phyloP scores from a whole-genome alignment of 306 rosid species.

The Cicer pinnatifidum region DNA sequence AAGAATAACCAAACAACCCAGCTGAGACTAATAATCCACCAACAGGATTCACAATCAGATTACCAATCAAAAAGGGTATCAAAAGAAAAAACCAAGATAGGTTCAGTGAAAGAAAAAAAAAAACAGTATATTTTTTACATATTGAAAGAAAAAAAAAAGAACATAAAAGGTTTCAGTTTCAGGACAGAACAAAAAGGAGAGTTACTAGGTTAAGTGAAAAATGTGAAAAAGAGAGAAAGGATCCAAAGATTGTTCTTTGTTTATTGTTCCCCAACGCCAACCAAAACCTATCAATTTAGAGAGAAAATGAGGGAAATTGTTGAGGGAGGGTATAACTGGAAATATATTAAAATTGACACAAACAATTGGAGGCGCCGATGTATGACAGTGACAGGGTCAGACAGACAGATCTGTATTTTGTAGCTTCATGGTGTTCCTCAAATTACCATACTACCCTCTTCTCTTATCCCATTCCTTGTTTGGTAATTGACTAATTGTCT shows the following conservation, averaged over 20 bases:
- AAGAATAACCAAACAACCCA: slow-evolving; percentile 15
- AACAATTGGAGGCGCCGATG: slow-evolving; percentile 36
- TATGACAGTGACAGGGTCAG: slow-evolving; percentile 15
- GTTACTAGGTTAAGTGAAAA: slow-evolving; percentile 15
- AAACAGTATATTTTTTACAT: slow-evolving; percentile 28
- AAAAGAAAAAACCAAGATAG: slow-evolving; percentile 41
- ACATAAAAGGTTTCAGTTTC: slow-evolving; percentile 33
- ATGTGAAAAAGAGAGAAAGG: slow-evolving; percentile 40
- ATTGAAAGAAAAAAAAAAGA: slow-evolving; percentile 37
- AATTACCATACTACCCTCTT: slow-evolving; percentile 39
- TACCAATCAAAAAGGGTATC: slow-evolving; percentile 41
- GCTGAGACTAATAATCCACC: slow-evolving; percentile 42
- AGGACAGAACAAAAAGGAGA: slow-evolving; percentile 41
- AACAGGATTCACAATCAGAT: slow-evolving; percentile 44
- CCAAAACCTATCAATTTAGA: slow-evolving; percentile 26
- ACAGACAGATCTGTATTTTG: slow-evolving; percentile 22
- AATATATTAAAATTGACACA: slow-evolving; percentile 5
- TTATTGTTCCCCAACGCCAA: slow-evolving; percentile 43
- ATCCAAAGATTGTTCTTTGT: slow-evolving; percentile 50
- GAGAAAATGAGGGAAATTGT: slow-evolving; percentile 30
- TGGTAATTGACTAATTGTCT: slow-evolving; percentile 14
- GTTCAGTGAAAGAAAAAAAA: slow-evolving; percentile 36
- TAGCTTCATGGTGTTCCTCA: background rate
- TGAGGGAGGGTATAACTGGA: slow-evolving; percentile 50
- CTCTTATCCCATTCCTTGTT: slow-evolving; percentile 28